A percentile compares a stretch with the other conserved stretches of the same genome.
Conservation (phyloP, 495 filamentous ascomycete species). For the Cercophora sp. region DNA sequence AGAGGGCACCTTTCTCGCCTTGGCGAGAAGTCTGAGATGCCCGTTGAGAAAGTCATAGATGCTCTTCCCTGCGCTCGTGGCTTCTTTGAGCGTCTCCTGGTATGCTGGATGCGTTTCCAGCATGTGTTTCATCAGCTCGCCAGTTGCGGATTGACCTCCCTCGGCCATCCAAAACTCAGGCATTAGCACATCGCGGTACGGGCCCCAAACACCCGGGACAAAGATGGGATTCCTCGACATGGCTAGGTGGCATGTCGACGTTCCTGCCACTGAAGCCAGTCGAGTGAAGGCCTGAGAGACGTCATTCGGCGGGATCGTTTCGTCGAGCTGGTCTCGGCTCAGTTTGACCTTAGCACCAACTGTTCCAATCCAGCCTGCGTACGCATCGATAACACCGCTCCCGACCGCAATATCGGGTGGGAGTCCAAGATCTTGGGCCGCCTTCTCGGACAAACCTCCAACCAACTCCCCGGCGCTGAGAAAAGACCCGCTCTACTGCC, state of each 20-base stretch:
- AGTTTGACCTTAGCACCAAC: slow-evolving; percentile 92
- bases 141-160: slow-evolving; percentile 92
- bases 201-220: slow-evolving; percentile 92
- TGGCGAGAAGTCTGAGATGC: slow-evolving; percentile 72
- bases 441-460: slow-evolving; percentile 77
- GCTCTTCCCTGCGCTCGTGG: slow-evolving; percentile 72
- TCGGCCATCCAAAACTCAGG: slow-evolving; percentile 94
- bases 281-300: slow-evolving; percentile 87
- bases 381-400: slow-evolving; percentile 95
- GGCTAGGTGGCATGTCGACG: slow-evolving; percentile 92
- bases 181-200: slow-evolving; percentile 88
- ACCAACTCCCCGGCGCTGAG: slow-evolving; percentile 87
- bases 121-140: slow-evolving; percentile 88
- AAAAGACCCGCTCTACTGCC: slow-evolving; percentile 75
- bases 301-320: slow-evolving; percentile 64
- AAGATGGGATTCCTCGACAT: slow-evolving; percentile 92
- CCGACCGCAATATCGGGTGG: slow-evolving; percentile 85
- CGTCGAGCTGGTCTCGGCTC: slow-evolving; percentile 54
- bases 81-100: slow-evolving; percentile 64
- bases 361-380: slow-evolving; percentile 97
- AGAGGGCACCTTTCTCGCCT: slow-evolving; percentile 62
- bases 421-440: slow-evolving; percentile 79
- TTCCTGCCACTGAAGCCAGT: slow-evolving; percentile 92
- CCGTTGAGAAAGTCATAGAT: slow-evolving; percentile 94
- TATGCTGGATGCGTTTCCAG: slow-evolving; percentile 91